Percentiles rank a stretch among this genome's conserved stretches.
Evolutionary conservation across 352 stramenopile species (phyloP).

Genomic region (Pythium phragmiticola): DNA sequence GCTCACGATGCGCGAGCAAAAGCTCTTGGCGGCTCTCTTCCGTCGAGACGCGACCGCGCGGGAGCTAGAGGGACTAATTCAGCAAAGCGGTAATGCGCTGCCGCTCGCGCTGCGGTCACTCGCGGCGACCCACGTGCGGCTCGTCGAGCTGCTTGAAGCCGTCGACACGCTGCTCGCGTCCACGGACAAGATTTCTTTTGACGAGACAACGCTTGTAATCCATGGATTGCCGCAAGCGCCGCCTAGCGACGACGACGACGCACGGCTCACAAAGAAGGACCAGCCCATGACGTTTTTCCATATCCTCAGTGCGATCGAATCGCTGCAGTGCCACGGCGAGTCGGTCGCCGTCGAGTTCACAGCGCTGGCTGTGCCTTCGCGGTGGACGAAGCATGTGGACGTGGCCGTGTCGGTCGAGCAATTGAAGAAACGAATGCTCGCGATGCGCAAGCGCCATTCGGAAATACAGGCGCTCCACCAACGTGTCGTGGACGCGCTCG

Average conservation of each 20-base stretch:
- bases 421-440: conserved; percentile 39
- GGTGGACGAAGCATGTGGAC: conserved; percentile 40
- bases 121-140: conserved; percentile 42
- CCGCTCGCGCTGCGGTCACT: conserved; percentile 50
- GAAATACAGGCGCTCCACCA: conserved; percentile 33
- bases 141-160: conserved; percentile 43
- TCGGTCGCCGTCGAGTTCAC: conserved; percentile 56
- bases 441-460: conserved; percentile 21
- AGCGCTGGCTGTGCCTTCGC: conserved; percentile 37
- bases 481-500: conserved; percentile 49
- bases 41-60: conserved; percentile 21
- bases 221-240: conserved; percentile 30
- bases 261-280: conserved; percentile 22
- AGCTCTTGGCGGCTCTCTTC: conserved; percentile 44
- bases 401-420: conserved; percentile 33
- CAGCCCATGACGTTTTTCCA: conserved; percentile 65
- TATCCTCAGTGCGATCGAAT: conserved; percentile 50
- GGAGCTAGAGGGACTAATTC: conserved; percentile 32
- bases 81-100: conserved; percentile 33
- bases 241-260: neutral
- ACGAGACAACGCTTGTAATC: conserved; percentile 40
- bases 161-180: conserved; percentile 36
- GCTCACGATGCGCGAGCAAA: conserved; percentile 42
- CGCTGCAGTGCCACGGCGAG: conserved; percentile 52
- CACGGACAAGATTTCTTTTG: conserved; percentile 40